Conservation (phyloP, 73 alveolate species). For the Tetrahymena borealis region DNA sequence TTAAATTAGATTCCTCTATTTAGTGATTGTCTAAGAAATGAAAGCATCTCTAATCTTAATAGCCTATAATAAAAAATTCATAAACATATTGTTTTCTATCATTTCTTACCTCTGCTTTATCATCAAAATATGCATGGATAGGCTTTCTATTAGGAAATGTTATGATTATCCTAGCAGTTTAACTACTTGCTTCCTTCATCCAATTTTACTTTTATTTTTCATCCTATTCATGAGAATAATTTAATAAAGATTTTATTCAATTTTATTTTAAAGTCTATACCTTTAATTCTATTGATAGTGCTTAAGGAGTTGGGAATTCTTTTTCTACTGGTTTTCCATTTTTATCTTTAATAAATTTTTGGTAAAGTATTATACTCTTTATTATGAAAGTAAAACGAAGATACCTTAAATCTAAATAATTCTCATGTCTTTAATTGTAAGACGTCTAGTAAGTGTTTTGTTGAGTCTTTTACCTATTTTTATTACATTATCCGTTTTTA, state of each 20-base stretch:
- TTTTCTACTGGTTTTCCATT: neutral
- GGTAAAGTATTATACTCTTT: neutral
- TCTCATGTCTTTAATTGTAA: neutral
- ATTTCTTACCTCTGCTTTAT: neutral
- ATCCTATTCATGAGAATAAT: neutral
- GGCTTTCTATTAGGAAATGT: neutral
- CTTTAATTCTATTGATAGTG: neutral
- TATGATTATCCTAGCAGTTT: neutral
- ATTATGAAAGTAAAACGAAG: neutral
- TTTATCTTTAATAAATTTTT: neutral
- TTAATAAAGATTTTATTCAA: neutral
- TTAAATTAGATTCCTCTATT: neutral
- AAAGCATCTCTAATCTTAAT: neutral
- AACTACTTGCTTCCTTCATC: neutral
- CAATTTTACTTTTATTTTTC: neutral
- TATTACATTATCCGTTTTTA: neutral
- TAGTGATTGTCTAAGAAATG: neutral
- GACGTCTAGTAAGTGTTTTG: neutral
- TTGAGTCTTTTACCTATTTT: neutral
- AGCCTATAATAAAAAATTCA: neutral
- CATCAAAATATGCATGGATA: neutral
- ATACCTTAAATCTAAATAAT: neutral
- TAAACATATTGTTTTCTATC: neutral
- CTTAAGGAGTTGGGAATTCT: neutral
- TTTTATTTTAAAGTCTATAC: neutral